A percentile compares a stretch with the other conserved stretches of the same genome.
These are phyloP conservation scores for Cucurbita argyrosperma DNA, from an alignment of 306 rosid species.

Conservation along the genomic window DNA sequence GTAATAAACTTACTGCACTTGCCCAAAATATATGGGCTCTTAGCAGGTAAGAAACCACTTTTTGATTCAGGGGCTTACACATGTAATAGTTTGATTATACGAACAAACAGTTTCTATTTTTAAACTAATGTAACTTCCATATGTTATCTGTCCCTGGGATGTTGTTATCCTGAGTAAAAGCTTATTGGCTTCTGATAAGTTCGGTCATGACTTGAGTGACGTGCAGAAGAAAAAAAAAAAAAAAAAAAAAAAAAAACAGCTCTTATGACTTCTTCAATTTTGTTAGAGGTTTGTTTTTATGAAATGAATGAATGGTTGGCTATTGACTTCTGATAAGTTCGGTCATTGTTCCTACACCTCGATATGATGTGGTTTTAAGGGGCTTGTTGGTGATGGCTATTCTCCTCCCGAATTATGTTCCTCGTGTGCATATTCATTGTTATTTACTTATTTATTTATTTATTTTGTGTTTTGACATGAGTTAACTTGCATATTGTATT, in stretches of 20 bases:
- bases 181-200: too few relatives aligned
- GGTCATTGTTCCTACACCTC: background rate
- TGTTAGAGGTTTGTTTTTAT: background rate
- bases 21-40: conserved; percentile 63
- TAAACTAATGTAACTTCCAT: background rate
- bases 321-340: background rate
- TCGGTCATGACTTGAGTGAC: background rate
- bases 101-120: background rate
- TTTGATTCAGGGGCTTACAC: background rate
- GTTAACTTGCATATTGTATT: conserved; percentile 11
- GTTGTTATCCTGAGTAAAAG: background rate
- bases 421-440: background rate
- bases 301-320: background rate
- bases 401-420: too few relatives aligned
- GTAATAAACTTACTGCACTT: conserved; percentile 40
- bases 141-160: background rate
- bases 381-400: background rate
- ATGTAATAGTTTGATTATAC: background rate
- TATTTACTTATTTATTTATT: background rate
- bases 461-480: background rate
- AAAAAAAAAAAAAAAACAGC: background rate
- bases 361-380: background rate
- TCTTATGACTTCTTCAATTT: background rate
- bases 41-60: conserved; percentile 33
- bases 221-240: background rate